Evolutionary conservation across 2,329 filamentous ascomycete genomes (phyloP).

Genomic region (Tolypocladium album): DNA sequence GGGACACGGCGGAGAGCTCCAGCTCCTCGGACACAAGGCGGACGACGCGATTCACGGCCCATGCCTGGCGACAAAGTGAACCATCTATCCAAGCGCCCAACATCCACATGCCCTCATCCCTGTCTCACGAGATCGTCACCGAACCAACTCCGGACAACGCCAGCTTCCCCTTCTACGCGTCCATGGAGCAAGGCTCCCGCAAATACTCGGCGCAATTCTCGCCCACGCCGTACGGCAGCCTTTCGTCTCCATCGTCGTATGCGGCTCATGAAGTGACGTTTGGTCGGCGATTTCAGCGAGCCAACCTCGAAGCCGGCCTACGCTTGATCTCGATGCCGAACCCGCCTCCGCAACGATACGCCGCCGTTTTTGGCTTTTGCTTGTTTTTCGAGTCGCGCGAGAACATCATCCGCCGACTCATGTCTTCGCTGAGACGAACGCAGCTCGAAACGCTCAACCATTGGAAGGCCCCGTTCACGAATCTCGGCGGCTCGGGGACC

Average conservation of each 20-base stretch:
- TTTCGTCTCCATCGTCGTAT: constrained; percentile 41
- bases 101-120: constrained; percentile 6
- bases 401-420: constrained; percentile 31
- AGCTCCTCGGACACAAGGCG: neutral
- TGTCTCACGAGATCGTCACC: constrained; percentile 37
- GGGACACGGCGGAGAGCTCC: neutral
- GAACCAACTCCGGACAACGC: constrained; percentile 41
- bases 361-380: constrained; percentile 60
- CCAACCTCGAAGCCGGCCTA: constrained; percentile 51
- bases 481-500: constrained; percentile 58
- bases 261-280: constrained; percentile 57
- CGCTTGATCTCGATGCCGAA: constrained; percentile 40
- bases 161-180: constrained; percentile 34
- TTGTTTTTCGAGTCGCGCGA: constrained; percentile 46
- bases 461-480: constrained; percentile 50
- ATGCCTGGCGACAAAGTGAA: neutral
- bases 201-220: constrained; percentile 7
- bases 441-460: constrained; percentile 39
- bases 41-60: neutral
- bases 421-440: constrained; percentile 18
- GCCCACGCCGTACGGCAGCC: constrained; percentile 18
- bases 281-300: constrained; percentile 58
- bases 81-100: neutral
- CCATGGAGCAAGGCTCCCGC: constrained; percentile 9
- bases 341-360: constrained; percentile 35